Evolutionary conservation across 2,329 filamentous ascomycete species (phyloP).

Genomic region (Aspergillus candidus): DNA sequence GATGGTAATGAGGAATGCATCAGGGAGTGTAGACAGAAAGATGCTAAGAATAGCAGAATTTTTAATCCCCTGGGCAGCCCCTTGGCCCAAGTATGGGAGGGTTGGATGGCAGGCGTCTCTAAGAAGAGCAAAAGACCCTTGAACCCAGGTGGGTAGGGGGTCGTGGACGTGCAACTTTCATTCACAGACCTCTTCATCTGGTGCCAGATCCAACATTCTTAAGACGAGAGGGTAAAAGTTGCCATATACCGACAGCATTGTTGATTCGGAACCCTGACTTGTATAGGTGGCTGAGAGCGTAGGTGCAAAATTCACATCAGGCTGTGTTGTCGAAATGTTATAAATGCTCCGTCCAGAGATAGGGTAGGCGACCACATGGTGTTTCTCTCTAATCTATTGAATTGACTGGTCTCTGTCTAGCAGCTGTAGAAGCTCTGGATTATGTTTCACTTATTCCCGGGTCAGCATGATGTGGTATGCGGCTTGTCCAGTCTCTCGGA

Average conservation of each 20-base stretch:
- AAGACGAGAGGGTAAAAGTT: constrained; percentile 57
- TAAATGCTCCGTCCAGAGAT: constrained; percentile 59
- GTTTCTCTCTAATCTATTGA: constrained; percentile 58
- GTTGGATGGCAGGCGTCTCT: constrained; percentile 58
- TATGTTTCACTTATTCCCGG: constrained; percentile 38
- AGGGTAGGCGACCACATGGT: constrained; percentile 62
- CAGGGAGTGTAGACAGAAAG: constrained; percentile 44
- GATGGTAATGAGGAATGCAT: constrained; percentile 41
- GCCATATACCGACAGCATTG: constrained; percentile 53
- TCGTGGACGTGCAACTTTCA: constrained; percentile 59
- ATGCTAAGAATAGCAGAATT: constrained; percentile 53
- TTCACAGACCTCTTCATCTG: constrained; percentile 57
- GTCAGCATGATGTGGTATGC: constrained; percentile 51
- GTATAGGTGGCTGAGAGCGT: constrained; percentile 56
- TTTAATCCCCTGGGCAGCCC: constrained; percentile 59
- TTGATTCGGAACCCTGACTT: constrained; percentile 53
- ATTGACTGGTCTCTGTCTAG: constrained; percentile 53
- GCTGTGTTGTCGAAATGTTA: constrained; percentile 58
- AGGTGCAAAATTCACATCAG: constrained; percentile 53
- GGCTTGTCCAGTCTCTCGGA: constrained; percentile 45
- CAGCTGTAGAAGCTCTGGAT: constrained; percentile 49
- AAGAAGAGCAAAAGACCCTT: constrained; percentile 47
- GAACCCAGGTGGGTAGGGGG: constrained; percentile 56
- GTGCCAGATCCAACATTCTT: constrained; percentile 56
- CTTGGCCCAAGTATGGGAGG: constrained; percentile 57